Conservation (phyloP, 73 alveolate genomes). For the Tetrahymena malaccensis region DNA sequence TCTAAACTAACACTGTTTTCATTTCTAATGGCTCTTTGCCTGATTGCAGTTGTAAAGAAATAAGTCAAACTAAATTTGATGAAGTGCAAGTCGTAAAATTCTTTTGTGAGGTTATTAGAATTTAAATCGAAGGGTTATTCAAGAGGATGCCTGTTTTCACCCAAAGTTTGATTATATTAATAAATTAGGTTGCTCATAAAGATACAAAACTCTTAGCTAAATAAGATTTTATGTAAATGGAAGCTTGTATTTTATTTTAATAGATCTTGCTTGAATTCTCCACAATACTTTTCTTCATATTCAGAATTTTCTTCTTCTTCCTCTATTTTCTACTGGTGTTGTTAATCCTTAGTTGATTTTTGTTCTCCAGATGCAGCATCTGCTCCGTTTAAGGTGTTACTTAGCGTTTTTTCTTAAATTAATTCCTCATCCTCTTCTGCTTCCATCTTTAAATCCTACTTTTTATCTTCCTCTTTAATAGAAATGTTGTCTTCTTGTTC, state of each 20-base stretch:
- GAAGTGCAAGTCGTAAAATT: neutral
- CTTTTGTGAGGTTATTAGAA: neutral
- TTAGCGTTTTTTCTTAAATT: neutral
- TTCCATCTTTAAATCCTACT: neutral
- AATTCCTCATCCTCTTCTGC: neutral
- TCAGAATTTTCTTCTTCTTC: neutral
- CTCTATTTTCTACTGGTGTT: neutral
- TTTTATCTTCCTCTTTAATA: neutral
- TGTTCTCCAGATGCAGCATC: neutral
- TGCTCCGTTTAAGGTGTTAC: neutral
- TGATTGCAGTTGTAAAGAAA: neutral
- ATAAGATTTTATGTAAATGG: slow-evolving; percentile 62
- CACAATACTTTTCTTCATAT: neutral
- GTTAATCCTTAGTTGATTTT: neutral
- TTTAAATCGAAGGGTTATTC: neutral
- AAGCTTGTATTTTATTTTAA: slow-evolving; percentile 64
- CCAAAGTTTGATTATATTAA: neutral
- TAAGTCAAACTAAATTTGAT: neutral
- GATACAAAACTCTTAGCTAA: slow-evolving; percentile 52
- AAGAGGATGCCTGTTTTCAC: neutral
- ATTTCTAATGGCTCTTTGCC: neutral
- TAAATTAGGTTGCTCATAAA: slow-evolving; percentile 38
- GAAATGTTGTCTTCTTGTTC: neutral
- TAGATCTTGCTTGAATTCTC: slow-evolving; percentile 22
- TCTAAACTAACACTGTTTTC: neutral